Conservation (phyloP, 2,329 filamentous ascomycete genomes). For the Monascus ruber region DNA sequence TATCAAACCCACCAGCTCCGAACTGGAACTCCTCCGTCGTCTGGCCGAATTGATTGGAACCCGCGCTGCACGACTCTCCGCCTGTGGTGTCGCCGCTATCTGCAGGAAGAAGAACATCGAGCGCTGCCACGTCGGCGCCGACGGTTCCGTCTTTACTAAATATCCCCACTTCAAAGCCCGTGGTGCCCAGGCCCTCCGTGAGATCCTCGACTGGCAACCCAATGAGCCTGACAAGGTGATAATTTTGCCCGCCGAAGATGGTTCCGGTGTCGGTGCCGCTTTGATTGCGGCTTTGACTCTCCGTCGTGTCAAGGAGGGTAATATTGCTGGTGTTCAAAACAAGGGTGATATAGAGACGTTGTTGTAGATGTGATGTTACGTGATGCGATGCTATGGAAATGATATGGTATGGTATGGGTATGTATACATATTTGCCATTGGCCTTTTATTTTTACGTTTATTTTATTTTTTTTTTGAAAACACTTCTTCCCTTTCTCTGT, state of each 20-base stretch:
- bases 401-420: no score
- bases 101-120: conserved; percentile 90
- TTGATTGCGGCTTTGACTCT: conserved; percentile 69
- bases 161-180: conserved; percentile 96
- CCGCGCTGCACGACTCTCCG: conserved; percentile 80
- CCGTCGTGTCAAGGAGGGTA: conserved; percentile 50
- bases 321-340: conserved; percentile 47
- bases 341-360: conserved; percentile 26
- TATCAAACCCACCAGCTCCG: conserved; percentile 59
- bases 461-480: no score
- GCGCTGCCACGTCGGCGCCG: conserved; percentile 85
- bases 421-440: no score
- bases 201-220: conserved; percentile 88
- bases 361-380: conserved; percentile 6
- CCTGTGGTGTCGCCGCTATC: conserved; percentile 91
- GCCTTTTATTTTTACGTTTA: no score
- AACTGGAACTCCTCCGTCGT: conserved; percentile 80
- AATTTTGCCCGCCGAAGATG: conserved; percentile 84
- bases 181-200: conserved; percentile 75
- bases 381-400: no score
- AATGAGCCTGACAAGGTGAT: conserved; percentile 80
- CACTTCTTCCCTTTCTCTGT: no score
- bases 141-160: conserved; percentile 97
- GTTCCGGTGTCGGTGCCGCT: conserved; percentile 91
- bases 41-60: conserved; percentile 91